phyloP scores from a whole-genome alignment of 1,284 basidiomycete genomes.

The Peniophora sp. region DNA sequence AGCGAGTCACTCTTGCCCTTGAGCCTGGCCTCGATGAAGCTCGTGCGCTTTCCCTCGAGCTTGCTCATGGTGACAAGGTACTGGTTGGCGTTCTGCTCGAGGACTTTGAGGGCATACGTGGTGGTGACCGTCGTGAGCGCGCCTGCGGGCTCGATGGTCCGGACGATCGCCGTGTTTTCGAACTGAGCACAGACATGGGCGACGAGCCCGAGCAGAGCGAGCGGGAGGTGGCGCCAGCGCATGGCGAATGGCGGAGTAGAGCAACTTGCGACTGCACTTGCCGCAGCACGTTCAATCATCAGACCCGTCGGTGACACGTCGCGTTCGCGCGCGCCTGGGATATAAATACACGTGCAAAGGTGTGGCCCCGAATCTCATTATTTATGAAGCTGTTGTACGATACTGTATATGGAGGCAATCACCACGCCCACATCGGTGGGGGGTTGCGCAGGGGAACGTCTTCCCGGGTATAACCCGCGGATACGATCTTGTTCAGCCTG shows the following conservation, averaged over 20 bases:
- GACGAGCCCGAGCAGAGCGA: slow-evolving; percentile 15
- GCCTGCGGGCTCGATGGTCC: slow-evolving; percentile 83
- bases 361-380: neutral
- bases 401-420: slow-evolving; percentile 18
- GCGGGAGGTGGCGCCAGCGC: slow-evolving; percentile 20
- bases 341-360: too few species aligned
- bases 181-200: slow-evolving; percentile 43
- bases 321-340: too few species aligned
- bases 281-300: slow-evolving; percentile 13
- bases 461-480: slow-evolving; percentile 72
- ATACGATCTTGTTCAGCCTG: slow-evolving; percentile 70
- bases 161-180: slow-evolving; percentile 82
- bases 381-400: neutral
- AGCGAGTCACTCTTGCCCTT: slow-evolving; percentile 63
- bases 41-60: slow-evolving; percentile 59
- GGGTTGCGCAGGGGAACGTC: slow-evolving; percentile 74
- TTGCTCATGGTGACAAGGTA: slow-evolving; percentile 69
- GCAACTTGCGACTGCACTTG: slow-evolving; percentile 9
- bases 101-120: slow-evolving; percentile 76
- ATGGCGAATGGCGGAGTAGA: slow-evolving; percentile 17
- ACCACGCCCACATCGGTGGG: slow-evolving; percentile 75
- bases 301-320: neutral
- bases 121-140: slow-evolving; percentile 81
- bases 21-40: slow-evolving; percentile 73
- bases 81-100: slow-evolving; percentile 49